phyloP scores from a whole-genome alignment of 2,329 filamentous ascomycete species.

The Apiospora hydei region DNA sequence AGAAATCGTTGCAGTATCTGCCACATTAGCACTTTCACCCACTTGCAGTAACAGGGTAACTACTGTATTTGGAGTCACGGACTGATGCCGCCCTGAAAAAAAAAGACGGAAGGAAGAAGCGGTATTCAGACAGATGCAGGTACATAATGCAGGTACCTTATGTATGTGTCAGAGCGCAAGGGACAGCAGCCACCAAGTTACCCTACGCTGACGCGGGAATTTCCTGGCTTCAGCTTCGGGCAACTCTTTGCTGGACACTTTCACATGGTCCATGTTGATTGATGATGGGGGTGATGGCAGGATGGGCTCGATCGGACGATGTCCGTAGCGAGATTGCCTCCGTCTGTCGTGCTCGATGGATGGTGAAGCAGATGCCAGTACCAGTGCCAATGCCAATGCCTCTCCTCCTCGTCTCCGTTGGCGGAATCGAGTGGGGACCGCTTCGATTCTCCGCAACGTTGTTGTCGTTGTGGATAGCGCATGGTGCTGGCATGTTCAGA shows the following conservation, averaged over 20 bases:
- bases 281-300: not conserved
- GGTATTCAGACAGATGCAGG: no score
- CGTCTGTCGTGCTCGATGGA: conserved; percentile 13
- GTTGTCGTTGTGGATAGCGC: conserved; percentile 9
- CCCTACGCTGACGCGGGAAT: not conserved
- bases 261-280: conserved; percentile 5
- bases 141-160: not conserved
- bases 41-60: no score
- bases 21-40: no score
- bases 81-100: conserved; percentile 1
- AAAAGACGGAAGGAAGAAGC: not conserved
- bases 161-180: not conserved
- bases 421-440: not conserved
- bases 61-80: not conserved
- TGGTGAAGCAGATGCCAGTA: not conserved
- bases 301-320: conserved; percentile 4
- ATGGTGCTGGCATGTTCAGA: conserved; percentile 5
- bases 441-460: conserved; percentile 12
- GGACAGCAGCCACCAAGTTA: not conserved
- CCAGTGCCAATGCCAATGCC: no score
- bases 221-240: not conserved
- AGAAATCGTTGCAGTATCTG: no score
- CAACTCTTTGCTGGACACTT: not conserved
- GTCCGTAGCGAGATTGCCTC: conserved; percentile 5
- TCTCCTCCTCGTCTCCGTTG: not conserved